Percentiles rank a stretch among this genome's conserved stretches.
phyloP scores from a whole-genome alignment of 179 eudicot genomes.

The Spergularia azorica region DNA sequence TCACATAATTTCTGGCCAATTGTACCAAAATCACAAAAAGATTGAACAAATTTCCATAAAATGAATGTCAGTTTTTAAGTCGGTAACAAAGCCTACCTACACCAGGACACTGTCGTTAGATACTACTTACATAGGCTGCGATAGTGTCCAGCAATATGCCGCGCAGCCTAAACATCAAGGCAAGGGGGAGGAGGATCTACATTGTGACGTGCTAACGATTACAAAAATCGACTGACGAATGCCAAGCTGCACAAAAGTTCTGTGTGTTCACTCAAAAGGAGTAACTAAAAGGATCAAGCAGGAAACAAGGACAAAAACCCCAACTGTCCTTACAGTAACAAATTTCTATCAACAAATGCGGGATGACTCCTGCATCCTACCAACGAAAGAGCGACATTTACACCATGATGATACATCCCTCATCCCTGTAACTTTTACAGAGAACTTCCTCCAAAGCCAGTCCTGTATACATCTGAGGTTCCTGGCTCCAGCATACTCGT shows the following conservation, averaged over 20 bases:
- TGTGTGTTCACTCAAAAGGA: constrained; percentile 12
- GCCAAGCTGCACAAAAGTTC: constrained; percentile 16
- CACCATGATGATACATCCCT: constrained; percentile 7
- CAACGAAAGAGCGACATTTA: constrained; percentile 28
- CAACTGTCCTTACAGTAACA: neutral
- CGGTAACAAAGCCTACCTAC: neutral
- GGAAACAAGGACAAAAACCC: constrained; percentile 1
- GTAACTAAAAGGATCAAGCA: neutral
- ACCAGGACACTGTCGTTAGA: neutral
- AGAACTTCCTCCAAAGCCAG: constrained; percentile 7
- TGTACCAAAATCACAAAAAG: neutral
- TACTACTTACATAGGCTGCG: constrained; percentile 23
- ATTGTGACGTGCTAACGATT: constrained; percentile 18
- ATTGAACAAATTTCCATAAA: neutral
- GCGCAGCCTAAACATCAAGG: neutral
- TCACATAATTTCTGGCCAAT: neutral
- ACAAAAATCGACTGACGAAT: constrained; percentile 24
- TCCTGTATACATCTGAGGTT: neutral
- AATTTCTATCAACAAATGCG: constrained; percentile 16
- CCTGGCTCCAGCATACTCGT: neutral
- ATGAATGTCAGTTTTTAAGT: neutral
- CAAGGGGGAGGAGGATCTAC: constrained; percentile 4
- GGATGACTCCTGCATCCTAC: neutral
- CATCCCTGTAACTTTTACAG: neutral
- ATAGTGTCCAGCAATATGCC: constrained; percentile 13